Percentiles rank a stretch among this genome's conserved stretches.
Conservation (phyloP, 2,329 filamentous ascomycete species). For the Phyllosticta capitalensis region DNA sequence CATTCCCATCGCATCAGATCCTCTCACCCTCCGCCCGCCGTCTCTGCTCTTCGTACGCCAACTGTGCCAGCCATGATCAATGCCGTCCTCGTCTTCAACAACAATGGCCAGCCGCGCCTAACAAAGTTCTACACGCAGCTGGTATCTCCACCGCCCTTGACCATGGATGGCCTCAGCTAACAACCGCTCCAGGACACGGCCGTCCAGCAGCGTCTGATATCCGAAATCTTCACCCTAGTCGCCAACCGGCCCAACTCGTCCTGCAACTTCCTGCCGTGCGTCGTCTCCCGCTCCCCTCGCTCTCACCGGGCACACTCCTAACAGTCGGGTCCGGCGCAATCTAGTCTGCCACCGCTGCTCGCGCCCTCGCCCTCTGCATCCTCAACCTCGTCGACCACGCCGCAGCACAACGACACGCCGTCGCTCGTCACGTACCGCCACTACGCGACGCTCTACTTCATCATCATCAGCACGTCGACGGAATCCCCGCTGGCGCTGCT, state of each 20-base stretch:
- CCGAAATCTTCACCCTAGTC: constrained; percentile 94
- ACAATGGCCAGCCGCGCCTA: constrained; percentile 88
- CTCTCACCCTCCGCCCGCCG: neutral
- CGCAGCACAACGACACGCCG: constrained; percentile 76
- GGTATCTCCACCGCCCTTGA: constrained; percentile 37
- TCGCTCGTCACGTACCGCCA: constrained; percentile 95
- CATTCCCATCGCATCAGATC: neutral
- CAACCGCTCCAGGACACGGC: constrained; percentile 65
- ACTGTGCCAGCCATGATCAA: constrained; percentile 68
- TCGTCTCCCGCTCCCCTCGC: constrained; percentile 17
- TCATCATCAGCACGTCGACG: constrained; percentile 91
- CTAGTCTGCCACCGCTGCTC: constrained; percentile 56
- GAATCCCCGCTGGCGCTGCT: constrained; percentile 92
- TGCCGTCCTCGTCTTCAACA: constrained; percentile 97
- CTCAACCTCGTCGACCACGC: constrained; percentile 26
- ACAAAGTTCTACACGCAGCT: constrained; percentile 99
- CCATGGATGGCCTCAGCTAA: neutral
- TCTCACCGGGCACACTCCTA: too few species aligned
- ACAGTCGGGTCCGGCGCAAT: constrained; percentile 14
- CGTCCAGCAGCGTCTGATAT: constrained; percentile 92
- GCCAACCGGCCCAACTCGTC: constrained; percentile 83
- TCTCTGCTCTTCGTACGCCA: neutral
- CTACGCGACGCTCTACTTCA: constrained; percentile 98
- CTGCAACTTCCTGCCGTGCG: constrained; percentile 85
- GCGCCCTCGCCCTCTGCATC: constrained; percentile 35